phyloP scores from a whole-genome alignment of 768 basidiomycete species.

The Chalciporus pseudorubinellus region DNA sequence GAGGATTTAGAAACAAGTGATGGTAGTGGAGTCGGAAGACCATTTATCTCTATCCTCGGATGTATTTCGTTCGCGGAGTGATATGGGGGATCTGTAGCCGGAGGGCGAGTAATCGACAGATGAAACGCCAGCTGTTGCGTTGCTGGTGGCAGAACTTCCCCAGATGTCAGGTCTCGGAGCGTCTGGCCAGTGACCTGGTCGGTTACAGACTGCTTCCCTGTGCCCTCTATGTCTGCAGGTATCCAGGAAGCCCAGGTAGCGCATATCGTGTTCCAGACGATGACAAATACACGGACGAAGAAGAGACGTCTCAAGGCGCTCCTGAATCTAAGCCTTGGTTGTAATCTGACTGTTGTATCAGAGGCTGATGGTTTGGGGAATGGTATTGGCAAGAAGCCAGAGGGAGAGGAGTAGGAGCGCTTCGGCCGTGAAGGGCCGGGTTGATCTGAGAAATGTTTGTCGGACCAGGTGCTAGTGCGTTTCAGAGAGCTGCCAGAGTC shows the following conservation, averaged over 20 bases:
- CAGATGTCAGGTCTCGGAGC: slow-evolving; percentile 5
- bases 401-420: slow-evolving; percentile 65
- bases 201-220: slow-evolving; percentile 7
- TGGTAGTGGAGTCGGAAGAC: slow-evolving; percentile 27
- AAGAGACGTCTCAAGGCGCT: slow-evolving; percentile 56
- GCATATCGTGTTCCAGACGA: slow-evolving; percentile 68
- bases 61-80: slow-evolving; percentile 7
- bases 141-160: slow-evolving; percentile 18
- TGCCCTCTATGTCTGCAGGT: slow-evolving; percentile 24
- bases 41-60: slow-evolving; percentile 11
- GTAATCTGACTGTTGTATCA: slow-evolving; percentile 36
- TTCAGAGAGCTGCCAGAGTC: slow-evolving; percentile 34
- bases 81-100: slow-evolving; percentile 17
- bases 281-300: slow-evolving; percentile 65
- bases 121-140: slow-evolving; percentile 17
- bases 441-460: slow-evolving; percentile 42
- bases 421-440: slow-evolving; percentile 38
- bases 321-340: slow-evolving; percentile 37
- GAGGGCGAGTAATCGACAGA: slow-evolving; percentile 27
- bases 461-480: slow-evolving; percentile 57
- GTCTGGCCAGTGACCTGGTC: slow-evolving; percentile 9
- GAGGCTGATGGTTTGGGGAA: slow-evolving; percentile 29
- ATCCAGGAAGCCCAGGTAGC: slow-evolving; percentile 54
- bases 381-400: slow-evolving; percentile 43
- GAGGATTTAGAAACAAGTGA: slow-evolving; percentile 14